Conservation (phyloP, 495 filamentous ascomycete species). For the Talaromyces proteolyticus region DNA sequence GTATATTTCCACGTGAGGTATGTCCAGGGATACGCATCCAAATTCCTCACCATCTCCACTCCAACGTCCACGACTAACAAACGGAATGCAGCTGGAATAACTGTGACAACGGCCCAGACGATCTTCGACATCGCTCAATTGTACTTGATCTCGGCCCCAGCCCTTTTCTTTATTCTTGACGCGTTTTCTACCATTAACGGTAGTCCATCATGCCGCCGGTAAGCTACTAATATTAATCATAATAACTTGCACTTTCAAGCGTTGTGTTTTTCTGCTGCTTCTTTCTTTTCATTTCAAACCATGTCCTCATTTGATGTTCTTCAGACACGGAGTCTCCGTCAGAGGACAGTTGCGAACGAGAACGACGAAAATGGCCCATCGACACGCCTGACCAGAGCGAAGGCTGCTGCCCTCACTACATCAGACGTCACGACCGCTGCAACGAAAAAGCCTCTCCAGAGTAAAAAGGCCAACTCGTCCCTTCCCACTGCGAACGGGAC, state of each 20-base stretch:
- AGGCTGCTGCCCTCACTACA: constrained; percentile 67
- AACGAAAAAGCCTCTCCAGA: constrained; percentile 67
- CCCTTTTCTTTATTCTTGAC: constrained; percentile 16
- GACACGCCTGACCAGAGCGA: constrained; percentile 85
- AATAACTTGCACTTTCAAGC: background rate
- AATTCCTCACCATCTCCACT: constrained; percentile 3
- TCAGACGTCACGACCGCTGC: constrained; percentile 43
- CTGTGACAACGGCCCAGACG: constrained; percentile 5
- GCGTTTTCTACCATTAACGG: constrained; percentile 17
- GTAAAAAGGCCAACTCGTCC: constrained; percentile 64
- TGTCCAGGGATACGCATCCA: constrained; percentile 29
- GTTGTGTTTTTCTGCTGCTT: background rate
- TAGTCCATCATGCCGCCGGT: constrained; percentile 35
- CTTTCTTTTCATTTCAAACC: background rate
- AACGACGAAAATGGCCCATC: constrained; percentile 85
- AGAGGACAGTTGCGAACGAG: constrained; percentile 73
- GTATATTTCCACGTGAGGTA: constrained; percentile 39
- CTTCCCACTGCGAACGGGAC: constrained; percentile 36
- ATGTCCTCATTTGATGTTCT: constrained; percentile 8
- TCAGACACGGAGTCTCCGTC: constrained; percentile 51
- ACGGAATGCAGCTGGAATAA: constrained; percentile 37
- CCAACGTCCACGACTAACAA: constrained; percentile 3
- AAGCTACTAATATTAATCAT: constrained; percentile 20
- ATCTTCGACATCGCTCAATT: constrained; percentile 1
- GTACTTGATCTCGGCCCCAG: constrained; percentile 2